Percentiles rank a stretch among this genome's conserved stretches.
phyloP scores from a whole-genome alignment of 441 rosid genomes.

The Lepidium campestre region DNA sequence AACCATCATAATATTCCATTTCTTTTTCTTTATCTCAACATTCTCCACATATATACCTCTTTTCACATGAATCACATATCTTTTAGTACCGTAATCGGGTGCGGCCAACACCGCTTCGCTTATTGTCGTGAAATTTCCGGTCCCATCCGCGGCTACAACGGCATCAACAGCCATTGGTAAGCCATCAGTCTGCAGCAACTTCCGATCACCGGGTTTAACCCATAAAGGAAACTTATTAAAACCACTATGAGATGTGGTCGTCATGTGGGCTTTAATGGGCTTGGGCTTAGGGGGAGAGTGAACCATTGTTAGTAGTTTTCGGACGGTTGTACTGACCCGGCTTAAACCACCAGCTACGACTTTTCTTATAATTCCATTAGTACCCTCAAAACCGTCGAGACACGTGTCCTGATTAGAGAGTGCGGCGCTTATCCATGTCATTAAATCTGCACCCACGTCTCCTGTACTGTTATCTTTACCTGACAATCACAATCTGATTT shows the following conservation, averaged over 20 bases:
- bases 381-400: constrained; percentile 76
- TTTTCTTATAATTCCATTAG: constrained; percentile 38
- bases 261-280: constrained; percentile 4
- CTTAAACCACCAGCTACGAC: constrained; percentile 45
- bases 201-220: constrained; percentile 53
- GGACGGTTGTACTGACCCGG: constrained; percentile 43
- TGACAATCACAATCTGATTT: constrained; percentile 17
- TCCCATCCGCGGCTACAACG: constrained; percentile 71
- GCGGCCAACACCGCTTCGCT: constrained; percentile 59
- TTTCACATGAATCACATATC: constrained; percentile 61
- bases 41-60: constrained; percentile 66
- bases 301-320: constrained; percentile 46
- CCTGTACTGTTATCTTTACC: constrained; percentile 69
- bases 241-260: constrained; percentile 5
- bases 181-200: constrained; percentile 38
- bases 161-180: constrained; percentile 27
- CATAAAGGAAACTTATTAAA: constrained; percentile 57
- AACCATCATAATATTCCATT: constrained; percentile 84
- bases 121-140: constrained; percentile 57
- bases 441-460: constrained; percentile 51
- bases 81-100: constrained; percentile 44
- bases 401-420: constrained; percentile 69
- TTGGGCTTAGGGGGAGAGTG: constrained; percentile 33
- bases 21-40: constrained; percentile 89
- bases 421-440: constrained; percentile 82